Percentiles rank a stretch among this genome's conserved stretches.
These are phyloP conservation scores for Cutaneotrichosporon curvatum DNA, from an alignment of 1,284 basidiomycete species.

Conservation along the genomic window DNA sequence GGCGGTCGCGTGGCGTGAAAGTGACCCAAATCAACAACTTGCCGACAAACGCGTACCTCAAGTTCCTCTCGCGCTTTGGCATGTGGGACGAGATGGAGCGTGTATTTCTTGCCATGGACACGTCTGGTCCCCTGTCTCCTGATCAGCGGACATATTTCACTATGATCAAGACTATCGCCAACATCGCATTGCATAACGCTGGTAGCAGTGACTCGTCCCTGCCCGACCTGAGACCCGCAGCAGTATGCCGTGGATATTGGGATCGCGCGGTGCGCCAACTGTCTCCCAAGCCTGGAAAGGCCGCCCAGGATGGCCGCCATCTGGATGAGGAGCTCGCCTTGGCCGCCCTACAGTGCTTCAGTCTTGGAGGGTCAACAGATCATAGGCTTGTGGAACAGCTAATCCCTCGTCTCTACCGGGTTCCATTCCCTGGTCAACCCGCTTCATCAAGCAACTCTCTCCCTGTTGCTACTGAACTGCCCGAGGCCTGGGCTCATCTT, in stretches of 20 bases:
- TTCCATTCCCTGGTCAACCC: constrained; percentile 23
- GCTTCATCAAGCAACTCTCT: not conserved
- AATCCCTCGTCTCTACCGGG: constrained; percentile 25
- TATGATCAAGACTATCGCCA: constrained; percentile 24
- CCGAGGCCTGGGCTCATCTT: constrained; percentile 2
- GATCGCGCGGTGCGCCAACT: constrained; percentile 31
- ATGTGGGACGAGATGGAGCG: constrained; percentile 37
- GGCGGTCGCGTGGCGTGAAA: too few relatives aligned
- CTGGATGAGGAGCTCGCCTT: constrained; percentile 31
- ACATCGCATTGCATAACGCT: constrained; percentile 2
- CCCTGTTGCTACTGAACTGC: not conserved
- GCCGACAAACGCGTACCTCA: constrained; percentile 43
- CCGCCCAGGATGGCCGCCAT: not conserved
- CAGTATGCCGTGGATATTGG: constrained; percentile 17
- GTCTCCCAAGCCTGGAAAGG: not conserved
- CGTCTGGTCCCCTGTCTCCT: constrained; percentile 26
- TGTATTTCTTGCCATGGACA: constrained; percentile 33
- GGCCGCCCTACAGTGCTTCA: constrained; percentile 23
- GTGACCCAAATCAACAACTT: constrained; percentile 18
- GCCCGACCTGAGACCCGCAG: too few relatives aligned
- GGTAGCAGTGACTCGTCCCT: too few relatives aligned
- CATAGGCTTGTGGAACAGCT: constrained; percentile 24
- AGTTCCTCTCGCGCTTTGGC: constrained; percentile 32
- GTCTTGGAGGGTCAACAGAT: constrained; percentile 26
- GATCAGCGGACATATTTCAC: constrained; percentile 37